phyloP scores from a whole-genome alignment of 2,329 filamentous ascomycete genomes.

The Scedosporium boydii region DNA sequence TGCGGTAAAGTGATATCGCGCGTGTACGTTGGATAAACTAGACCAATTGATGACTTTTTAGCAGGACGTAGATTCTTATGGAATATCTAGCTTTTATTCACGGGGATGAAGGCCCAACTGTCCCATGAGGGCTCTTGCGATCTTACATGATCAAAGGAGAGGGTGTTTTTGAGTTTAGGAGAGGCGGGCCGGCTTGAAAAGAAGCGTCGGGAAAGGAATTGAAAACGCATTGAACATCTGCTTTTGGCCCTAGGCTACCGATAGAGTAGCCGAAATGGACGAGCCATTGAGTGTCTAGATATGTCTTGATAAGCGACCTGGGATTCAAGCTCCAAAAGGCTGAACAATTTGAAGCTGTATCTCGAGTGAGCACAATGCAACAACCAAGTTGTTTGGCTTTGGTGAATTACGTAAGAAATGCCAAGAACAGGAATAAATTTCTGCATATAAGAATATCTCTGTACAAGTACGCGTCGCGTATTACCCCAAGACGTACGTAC shows the following conservation, averaged over 20 bases:
- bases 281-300: not conserved
- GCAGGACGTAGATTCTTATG: too few relatives aligned
- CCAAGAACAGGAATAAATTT: not conserved
- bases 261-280: not conserved
- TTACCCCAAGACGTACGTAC: not conserved
- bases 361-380: not conserved
- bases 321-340: not conserved
- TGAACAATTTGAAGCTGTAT: not conserved
- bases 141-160: constrained; percentile 52
- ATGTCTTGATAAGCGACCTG: not conserved
- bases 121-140: not conserved
- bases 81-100: too few relatives aligned
- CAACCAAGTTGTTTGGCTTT: not conserved
- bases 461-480: not conserved
- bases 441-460: not conserved
- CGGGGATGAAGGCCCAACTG: not conserved
- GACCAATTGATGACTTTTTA: not conserved
- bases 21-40: constrained; percentile 51
- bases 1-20: constrained; percentile 44
- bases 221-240: not conserved
- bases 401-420: not conserved
- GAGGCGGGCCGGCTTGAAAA: constrained; percentile 18
- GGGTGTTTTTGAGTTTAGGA: constrained; percentile 23
- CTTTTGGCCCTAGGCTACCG: not conserved
- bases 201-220: not conserved